Base-by-base conservation (phyloP, 805 yeast genomes). In the Myxozyma melibiosi region DNA sequence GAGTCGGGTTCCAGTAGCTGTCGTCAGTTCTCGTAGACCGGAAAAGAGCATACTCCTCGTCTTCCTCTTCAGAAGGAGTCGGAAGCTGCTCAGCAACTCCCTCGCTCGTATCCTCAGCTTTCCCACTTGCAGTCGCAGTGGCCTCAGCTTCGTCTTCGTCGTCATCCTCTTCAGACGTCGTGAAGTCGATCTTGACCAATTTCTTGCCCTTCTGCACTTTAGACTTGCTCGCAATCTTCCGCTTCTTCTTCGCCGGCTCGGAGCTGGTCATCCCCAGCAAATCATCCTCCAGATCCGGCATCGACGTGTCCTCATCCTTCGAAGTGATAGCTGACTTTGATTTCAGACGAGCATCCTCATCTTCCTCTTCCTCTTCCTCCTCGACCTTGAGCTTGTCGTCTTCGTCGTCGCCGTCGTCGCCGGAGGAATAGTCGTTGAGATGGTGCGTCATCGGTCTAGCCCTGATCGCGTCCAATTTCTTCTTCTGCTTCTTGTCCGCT, bases 371-470 rank as follows among this genome's bases (percentile, higher is more conserved):
- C n/a, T 49, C 43, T n/a, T 44, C 48, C 3, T 58, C 57, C 22
- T 31, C 44, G 16, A 35, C 42, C 9, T 47, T 49, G 14, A 7
- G 14, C 3, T 38, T 44, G 3, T 54, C 50, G 2, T 39, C 55
- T 38, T 47, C 56, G 25, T 40, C 63, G 24, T 53, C 62, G 14
- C 41, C 49, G 6, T 49, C 61, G 16, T 65, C 70, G 13, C 66
- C 72, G 2, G 66, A 61, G 30, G 57, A 64, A 22, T 50, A 54
- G 39, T 60, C 62, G 49, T 69, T 68, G 33, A 69, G 63, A 14
- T 53, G 62, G 38, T 69, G 71, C 25, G 63, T 66, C 68, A 69
- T 62, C 13, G 72, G 72, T 8, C 72, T 58, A 18, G 64, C 39
- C 24, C 27, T n/a, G n/a, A n/a, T 24, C 40, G 46, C 30, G 54